Evolutionary conservation across 148 eudicot species (phyloP).

Genomic region (Bassia scoparia): DNA sequence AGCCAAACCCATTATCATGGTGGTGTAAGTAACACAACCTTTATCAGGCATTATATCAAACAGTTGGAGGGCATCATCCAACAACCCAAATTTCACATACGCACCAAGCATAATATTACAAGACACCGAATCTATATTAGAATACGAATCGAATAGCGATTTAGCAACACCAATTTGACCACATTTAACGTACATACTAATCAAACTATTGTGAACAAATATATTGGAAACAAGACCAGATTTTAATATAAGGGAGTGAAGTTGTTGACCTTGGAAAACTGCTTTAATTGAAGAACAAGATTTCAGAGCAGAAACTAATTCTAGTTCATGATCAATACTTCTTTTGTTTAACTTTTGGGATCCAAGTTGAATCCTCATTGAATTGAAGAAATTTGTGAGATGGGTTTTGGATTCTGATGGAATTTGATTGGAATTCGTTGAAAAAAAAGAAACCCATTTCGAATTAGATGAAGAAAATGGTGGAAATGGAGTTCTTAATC

Average conservation of each 20-base stretch:
- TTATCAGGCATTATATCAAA: constrained; percentile 65
- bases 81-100: constrained; percentile 48
- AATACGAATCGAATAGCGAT: constrained; percentile 35
- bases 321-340: constrained; percentile 34
- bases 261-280: constrained; percentile 49
- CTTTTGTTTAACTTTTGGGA: constrained; percentile 20
- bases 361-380: constrained; percentile 19
- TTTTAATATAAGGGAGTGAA: constrained; percentile 54
- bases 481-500: background rate
- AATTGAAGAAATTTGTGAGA: constrained; percentile 36
- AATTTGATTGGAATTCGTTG: constrained; percentile 19
- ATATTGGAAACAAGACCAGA: constrained; percentile 51
- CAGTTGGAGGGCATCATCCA: constrained; percentile 58
- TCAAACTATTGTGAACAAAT: constrained; percentile 72
- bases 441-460: constrained; percentile 36
- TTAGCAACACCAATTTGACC: constrained; percentile 46
- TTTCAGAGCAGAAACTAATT: constrained; percentile 56
- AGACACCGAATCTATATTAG: constrained; percentile 47
- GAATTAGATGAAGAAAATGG: constrained; percentile 17
- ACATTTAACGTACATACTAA: constrained; percentile 67
- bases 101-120: constrained; percentile 72
- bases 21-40: constrained; percentile 70
- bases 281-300: constrained; percentile 48
- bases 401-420: constrained; percentile 23
- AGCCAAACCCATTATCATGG: constrained; percentile 77